A percentile compares a stretch with the other conserved stretches of the same genome.
Evolutionary conservation across 345 rosid genomes (phyloP).

Genomic region (Eucalyptus lansdowneana): DNA sequence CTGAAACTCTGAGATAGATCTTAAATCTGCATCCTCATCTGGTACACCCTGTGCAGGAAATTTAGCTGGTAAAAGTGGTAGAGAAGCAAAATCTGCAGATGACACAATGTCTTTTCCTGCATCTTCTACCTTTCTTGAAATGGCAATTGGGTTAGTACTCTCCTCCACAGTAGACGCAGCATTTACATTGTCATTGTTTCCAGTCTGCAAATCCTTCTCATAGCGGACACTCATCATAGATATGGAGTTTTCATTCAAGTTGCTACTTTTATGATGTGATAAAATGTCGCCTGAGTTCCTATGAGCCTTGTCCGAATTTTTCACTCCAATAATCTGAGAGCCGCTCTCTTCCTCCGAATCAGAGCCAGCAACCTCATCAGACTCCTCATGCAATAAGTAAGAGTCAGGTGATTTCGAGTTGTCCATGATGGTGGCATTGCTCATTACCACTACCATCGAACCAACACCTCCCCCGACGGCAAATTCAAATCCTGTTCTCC

Average conservation of each 20-base stretch:
- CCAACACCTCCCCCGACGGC: slow-evolving; percentile 8
- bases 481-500: neutral
- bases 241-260: neutral
- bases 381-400: neutral
- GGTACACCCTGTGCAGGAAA: neutral
- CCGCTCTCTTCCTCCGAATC: slow-evolving; percentile 1
- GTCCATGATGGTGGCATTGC: slow-evolving; percentile 4
- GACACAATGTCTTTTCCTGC: neutral
- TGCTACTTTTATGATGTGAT: neutral
- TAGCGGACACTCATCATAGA: neutral
- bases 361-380: slow-evolving; percentile 7
- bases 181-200: neutral
- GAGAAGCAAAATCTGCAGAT: neutral
- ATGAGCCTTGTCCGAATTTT: neutral
- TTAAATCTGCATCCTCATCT: neutral
- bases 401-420: neutral
- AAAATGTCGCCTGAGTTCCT: neutral
- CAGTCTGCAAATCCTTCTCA: neutral
- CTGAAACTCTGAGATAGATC: neutral
- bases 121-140: neutral
- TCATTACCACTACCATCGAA: neutral
- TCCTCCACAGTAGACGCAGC: neutral
- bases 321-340: neutral
- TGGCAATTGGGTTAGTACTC: neutral
- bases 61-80: neutral